Evolutionary conservation across 805 yeast species (phyloP), one percentile per base, ranked within the genome.

Genomic region (Candida xiaguanensis): DNA sequence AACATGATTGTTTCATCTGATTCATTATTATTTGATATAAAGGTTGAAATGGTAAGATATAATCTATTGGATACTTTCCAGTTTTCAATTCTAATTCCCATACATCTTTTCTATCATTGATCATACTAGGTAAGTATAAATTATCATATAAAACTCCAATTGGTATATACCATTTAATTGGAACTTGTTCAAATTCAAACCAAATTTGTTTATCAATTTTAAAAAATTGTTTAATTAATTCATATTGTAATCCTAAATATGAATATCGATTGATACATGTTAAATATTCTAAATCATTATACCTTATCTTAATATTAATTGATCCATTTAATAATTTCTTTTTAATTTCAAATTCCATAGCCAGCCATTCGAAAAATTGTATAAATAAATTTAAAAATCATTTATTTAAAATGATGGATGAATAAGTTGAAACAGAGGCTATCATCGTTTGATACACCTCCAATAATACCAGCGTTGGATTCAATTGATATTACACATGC

Each of bases 1-100:
- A 87, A 51, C 88, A 79, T 4, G 88, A 75, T 53, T 91, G 97
- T 52, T 93, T 91, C 55, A 88, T 62, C 43, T 80, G 88, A 54
- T 91, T 89, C 44, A 80, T 63, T 82, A 93, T 81, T 36, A 76
- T 71, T 36, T 71, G 74, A 32, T 60, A 69, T 42, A 78, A 47
- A 9, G 68, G 53, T 17, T 50, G 39, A 36, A 61, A 59, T 4
- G 72, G 72, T 4, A 65, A 56, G 7, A 67, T 52, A 15, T 52
- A 24, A 4, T 53, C 55, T 1, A 34, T n/a, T 2, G 72, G 72
- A 40, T 58, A 67, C 3, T 29, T 11, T 20, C 17, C 43, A 8
- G 37, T 35, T 14, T 40, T 46, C 13, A 61, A 46, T 7, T 34
- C 58, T 39, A 34, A 77, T 68, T 58, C 62, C 83, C 88, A 84